Conservation (phyloP, 2,329 filamentous ascomycete species). For the Sporothrix euskadiensis region DNA sequence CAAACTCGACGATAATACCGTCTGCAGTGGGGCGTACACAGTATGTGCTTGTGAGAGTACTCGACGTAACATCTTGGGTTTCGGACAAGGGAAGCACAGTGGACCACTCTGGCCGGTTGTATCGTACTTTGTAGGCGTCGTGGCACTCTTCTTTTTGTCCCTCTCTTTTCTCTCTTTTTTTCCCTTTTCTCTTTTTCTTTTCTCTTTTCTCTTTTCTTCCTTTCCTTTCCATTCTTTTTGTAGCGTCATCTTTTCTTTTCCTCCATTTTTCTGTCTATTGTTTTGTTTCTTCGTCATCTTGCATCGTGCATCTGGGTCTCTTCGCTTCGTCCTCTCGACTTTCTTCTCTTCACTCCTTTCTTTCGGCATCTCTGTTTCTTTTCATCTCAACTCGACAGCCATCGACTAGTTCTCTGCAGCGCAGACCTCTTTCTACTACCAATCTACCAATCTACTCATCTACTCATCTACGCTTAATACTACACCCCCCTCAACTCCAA, state of each 20-base stretch:
- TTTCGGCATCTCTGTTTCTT: not conserved
- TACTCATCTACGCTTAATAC: not conserved
- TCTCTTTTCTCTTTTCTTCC: not conserved
- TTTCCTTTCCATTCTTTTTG: constrained; percentile 6
- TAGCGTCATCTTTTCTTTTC: not conserved
- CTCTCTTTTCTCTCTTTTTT: not conserved
- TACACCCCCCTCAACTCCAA: not conserved
- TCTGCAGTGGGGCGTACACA: not conserved
- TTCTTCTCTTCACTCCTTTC: not conserved
- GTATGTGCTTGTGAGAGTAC: not conserved
- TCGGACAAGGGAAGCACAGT: constrained; percentile 18
- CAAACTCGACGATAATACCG: constrained; percentile 19
- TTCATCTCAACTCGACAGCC: not conserved
- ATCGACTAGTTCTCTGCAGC: constrained; percentile 24
- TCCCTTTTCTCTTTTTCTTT: not conserved
- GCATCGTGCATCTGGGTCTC: not conserved
- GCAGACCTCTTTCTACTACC: constrained; percentile 12
- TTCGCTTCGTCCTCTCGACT: not conserved
- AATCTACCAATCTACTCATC: too few relatives aligned
- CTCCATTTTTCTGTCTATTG: not conserved
- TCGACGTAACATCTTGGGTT: constrained; percentile 28
- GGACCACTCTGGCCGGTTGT: constrained; percentile 16
- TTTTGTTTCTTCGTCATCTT: constrained; percentile 6
- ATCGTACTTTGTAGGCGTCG: not conserved
- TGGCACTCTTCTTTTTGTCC: not conserved